Evolutionary conservation across 768 basidiomycete species (phyloP).

Genomic region (Macrolepiota fuliginosa): DNA sequence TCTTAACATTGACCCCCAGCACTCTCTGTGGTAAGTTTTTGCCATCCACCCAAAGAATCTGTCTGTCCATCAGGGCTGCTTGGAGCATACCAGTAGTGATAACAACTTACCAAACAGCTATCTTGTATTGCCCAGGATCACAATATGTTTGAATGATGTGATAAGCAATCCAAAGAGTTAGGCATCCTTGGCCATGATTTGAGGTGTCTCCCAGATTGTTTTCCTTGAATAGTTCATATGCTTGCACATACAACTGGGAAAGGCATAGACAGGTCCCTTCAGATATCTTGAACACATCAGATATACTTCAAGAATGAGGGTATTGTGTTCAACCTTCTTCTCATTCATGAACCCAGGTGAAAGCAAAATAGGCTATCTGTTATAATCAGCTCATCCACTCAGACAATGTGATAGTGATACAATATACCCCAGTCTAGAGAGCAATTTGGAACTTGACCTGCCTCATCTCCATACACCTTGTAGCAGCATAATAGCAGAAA

Average conservation of each 20-base stretch:
- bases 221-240: slow-evolving; percentile 92
- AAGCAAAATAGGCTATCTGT: slow-evolving; percentile 21
- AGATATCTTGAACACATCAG: background rate
- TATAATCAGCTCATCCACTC: slow-evolving; percentile 10
- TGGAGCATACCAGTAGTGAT: background rate
- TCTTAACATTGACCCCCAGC: slow-evolving; percentile 72
- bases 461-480: slow-evolving; percentile 78
- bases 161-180: slow-evolving; percentile 89
- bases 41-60: slow-evolving; percentile 95
- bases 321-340: slow-evolving; percentile 87
- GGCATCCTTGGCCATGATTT: slow-evolving; percentile 62
- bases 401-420: background rate
- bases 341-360: slow-evolving; percentile 85
- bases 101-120: slow-evolving; percentile 75
- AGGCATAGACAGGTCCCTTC: background rate
- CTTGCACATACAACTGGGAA: slow-evolving; percentile 82
- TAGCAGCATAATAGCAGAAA: slow-evolving; percentile 90
- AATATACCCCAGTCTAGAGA: slow-evolving; percentile 51
- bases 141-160: slow-evolving; percentile 88
- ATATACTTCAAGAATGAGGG: slow-evolving; percentile 77
- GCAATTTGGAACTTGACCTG: slow-evolving; percentile 63
- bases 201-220: slow-evolving; percentile 39
- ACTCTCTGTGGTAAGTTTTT: slow-evolving; percentile 82
- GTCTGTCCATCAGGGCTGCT: background rate
- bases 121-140: slow-evolving; percentile 76